Evolutionary conservation across 305 asterid genomes (phyloP), one percentile per base, ranked within the genome.

Genomic region (Ilex paraguariensis): DNA sequence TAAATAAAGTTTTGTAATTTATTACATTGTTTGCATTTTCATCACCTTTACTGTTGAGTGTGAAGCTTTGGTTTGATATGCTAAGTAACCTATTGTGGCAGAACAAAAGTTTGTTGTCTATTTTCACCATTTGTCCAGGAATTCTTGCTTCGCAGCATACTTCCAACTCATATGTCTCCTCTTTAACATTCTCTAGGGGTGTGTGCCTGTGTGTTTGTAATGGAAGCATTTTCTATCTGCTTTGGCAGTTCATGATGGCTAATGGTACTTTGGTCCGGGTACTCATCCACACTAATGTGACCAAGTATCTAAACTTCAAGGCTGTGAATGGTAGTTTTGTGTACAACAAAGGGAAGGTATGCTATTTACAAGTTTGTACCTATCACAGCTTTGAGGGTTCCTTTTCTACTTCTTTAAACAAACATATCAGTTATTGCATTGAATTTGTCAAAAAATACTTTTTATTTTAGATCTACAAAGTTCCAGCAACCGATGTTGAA

Each of bases 401-500:
- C 42, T 36, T 36, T 4, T 36, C 6, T 36, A 36, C 42, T 4
- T 36, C 9, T 36, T 36, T 4, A 36, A 36, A 36, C 42, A 2
- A 36, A 36, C 7, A 8, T 36, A 36, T 36, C 42, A 36, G 6
- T 36, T 36, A 4, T 36, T 36, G 9, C 42, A 16, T 54, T 64
- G 56, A 46, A 53, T 46, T 21, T 64, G 61, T 14, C 28, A 31
- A 31, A 49, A 67, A 58, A 17, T 36, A 58, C 45, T 2, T 60
- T 75, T 56, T 17, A 36, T 36, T 36, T 33, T 83, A 92, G 98
- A 84, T 92, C 60, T 82, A 87, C 77, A 92, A 89, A 76, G 96
- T 89, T 63, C 98, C 97, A n/a, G 98, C 98, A 72, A 84, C 93
- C 31, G 98, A 92, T 73, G 97, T 92, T 61, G 97, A 92, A 78